Base-by-base conservation (phyloP, 352 stramenopile species). In the Globisporangium irregulare region DNA sequence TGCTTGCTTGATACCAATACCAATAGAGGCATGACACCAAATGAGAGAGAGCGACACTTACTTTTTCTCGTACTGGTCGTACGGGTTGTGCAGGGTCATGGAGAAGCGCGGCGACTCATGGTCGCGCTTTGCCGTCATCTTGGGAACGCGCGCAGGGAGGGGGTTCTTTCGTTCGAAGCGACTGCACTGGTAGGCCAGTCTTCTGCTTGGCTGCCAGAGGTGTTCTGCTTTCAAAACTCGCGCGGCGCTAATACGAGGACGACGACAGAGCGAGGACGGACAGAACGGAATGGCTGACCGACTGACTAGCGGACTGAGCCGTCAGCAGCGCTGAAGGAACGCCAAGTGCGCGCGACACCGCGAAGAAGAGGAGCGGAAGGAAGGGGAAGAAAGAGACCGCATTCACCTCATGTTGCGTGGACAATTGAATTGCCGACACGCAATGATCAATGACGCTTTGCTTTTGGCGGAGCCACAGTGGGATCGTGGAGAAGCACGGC, bases 51-150 rank as follows among this genome's bases (percentile, higher is more conserved):
- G 25, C 6, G 6, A 62, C 53, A 62, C 53, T 53, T 68, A 41
- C 57, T 53, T 57, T 50, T 69, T 63, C 38, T 69, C 63, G 3
- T 63, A 58, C 25, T 69, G 63, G 54, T 69, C 63, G 57, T 65
- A 70, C 15, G 34, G 65, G 57, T 65, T 59, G 14, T 70, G 43
- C 15, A 61, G 27, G 4, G 65, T 70, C 43, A 70, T 70, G n/a
- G 65, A 70, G 46, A 70, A 70, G 1, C 65, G 65, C 15, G 65
- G 65, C 4, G 65, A 70, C 65, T 63, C 62, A 38, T 48, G 36
- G 25, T 51, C 65, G 32, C 32, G 46, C 22, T 64, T 64, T 18
- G 22, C 25, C 15, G 24, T 62, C 53, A 61, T 68, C 8, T 15
- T 25, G 10, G 18, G n/a, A 18, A 18, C 38, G 32, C 32, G 38